Base-by-base conservation (phyloP, 148 eudicot species). In the Agrostemma githago region DNA sequence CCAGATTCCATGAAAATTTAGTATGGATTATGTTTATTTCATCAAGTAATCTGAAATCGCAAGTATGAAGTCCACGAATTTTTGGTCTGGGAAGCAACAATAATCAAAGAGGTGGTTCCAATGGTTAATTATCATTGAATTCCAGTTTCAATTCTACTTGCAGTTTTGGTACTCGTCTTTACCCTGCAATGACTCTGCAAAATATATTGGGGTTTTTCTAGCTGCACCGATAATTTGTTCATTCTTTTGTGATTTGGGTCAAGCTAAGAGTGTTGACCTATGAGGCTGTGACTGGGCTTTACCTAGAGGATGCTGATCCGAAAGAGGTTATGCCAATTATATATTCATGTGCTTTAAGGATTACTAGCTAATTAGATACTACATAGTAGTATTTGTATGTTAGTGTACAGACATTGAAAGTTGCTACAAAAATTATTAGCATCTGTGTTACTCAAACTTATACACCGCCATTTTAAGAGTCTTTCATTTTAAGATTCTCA, bases 101-200 rank as follows among this genome's bases (percentile, higher is more conserved):
- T 0, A 26, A 26, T 26, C 34, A 26, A 26, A 26, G 34, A 26
- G 34, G 34, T 26, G 34, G 34, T 26, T 26, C 34, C 34, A 0
- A 26, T 26, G 34, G 34, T 26, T 26, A 26, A 26, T 26, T 26
- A 26, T 26, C 34, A 26, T 26, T 26, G 34, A 26, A 26, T 26
- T 26, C 34, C 34, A 26, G 34, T 89, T 37, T 71, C 80, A 0
- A 26, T 79, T 65, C 61, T 85, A 54, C 44, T 88, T 37, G 85
- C 83, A 53, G 53, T 73, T 20, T 7, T 83, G 40, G 77, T 80
- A 37, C 62, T 86, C 74, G 20, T 89, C 75, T 78, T 84, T 20
- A 68, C 81, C 62, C 77, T 72, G 83, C 77, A 66, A 66, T 84
- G 75, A 82, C 19, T 19, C 74, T 59, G n/a, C 37, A 7, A 62